Evolutionary conservation across 2,329 filamentous ascomycete genomes (phyloP).

Genomic region (Furcasterigmium sp.): DNA sequence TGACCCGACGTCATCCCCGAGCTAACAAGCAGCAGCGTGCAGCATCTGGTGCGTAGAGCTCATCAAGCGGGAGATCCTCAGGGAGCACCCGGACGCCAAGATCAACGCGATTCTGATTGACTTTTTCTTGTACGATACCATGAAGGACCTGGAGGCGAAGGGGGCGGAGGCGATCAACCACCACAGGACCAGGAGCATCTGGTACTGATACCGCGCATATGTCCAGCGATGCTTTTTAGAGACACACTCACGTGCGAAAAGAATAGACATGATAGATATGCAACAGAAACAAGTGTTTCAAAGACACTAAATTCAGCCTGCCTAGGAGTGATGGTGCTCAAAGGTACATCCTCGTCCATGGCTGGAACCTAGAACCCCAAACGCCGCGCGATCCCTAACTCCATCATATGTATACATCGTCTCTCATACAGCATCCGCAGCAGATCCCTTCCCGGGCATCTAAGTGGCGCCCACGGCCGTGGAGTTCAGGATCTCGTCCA

Average conservation of each 20-base stretch:
- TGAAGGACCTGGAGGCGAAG: conserved; percentile 73
- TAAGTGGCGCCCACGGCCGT: conserved; percentile 30
- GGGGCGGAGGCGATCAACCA: conserved; percentile 65
- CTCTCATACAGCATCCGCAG: not conserved
- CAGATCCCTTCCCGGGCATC: not conserved
- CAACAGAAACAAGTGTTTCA: not conserved
- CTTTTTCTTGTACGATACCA: conserved; percentile 93
- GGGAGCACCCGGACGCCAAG: conserved; percentile 62
- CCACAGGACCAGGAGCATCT: conserved; percentile 88
- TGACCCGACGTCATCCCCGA: not conserved
- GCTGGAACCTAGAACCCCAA: not conserved
- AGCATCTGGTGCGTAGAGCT: conserved; percentile 97
- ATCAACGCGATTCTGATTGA: conserved; percentile 91
- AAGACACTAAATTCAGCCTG: not conserved
- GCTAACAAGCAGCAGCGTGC: conserved; percentile 49
- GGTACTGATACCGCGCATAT: conserved; percentile 61
- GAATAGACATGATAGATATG: not conserved
- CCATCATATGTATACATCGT: not conserved
- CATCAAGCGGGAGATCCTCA: conserved; percentile 74
- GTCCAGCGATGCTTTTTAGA: not conserved
- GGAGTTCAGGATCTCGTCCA: conserved; percentile 61
- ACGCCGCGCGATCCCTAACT: not conserved
- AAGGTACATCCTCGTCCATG: not conserved
- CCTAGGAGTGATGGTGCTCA: not conserved
- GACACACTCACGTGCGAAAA: not conserved